Conservation (phyloP, 164 flowering plant species). For the Aristolochia contorta region DNA sequence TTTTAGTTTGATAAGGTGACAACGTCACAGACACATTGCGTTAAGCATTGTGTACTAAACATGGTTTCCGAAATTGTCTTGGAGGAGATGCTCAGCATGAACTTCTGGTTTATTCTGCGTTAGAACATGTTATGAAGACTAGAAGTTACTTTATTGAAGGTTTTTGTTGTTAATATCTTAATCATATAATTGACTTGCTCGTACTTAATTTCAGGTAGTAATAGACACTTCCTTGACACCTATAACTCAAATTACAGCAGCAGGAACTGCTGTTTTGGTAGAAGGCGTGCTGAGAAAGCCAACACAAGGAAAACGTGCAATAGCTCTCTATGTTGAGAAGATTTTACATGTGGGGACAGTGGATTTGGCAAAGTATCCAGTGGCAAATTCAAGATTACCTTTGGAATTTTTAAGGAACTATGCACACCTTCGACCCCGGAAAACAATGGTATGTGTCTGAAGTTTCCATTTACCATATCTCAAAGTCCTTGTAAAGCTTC, state of each 20-base stretch:
- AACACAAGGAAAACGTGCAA: slow-evolving; percentile 29
- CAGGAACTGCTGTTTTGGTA: slow-evolving; percentile 74
- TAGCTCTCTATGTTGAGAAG: slow-evolving; percentile 65
- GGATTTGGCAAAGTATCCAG: slow-evolving; percentile 48
- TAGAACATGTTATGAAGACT: too few species aligned
- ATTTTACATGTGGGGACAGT: slow-evolving; percentile 67
- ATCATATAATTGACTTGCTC: too few species aligned
- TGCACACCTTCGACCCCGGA: slow-evolving; percentile 70
- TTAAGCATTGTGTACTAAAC: too few species aligned
- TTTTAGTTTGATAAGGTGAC: too few species aligned
- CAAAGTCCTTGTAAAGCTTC: too few species aligned
- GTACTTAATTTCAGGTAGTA: slow-evolving; percentile 36
- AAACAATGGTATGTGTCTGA: slow-evolving; percentile 43
- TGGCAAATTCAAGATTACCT: slow-evolving; percentile 56
- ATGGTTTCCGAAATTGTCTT: too few species aligned
- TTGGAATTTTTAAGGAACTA: slow-evolving; percentile 40
- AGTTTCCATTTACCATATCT: too few species aligned
- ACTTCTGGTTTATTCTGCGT: too few species aligned
- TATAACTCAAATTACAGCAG: slow-evolving; percentile 31
- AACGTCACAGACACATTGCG: too few species aligned
- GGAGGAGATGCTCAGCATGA: too few species aligned
- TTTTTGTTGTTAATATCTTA: too few species aligned
- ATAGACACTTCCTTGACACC: slow-evolving; percentile 46
- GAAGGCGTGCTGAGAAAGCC: slow-evolving; percentile 56
- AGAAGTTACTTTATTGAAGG: too few species aligned